Percentiles rank a stretch among this genome's conserved stretches.
phyloP scores from a whole-genome alignment of 495 filamentous ascomycete genomes.

The Entonaema liquescens region DNA sequence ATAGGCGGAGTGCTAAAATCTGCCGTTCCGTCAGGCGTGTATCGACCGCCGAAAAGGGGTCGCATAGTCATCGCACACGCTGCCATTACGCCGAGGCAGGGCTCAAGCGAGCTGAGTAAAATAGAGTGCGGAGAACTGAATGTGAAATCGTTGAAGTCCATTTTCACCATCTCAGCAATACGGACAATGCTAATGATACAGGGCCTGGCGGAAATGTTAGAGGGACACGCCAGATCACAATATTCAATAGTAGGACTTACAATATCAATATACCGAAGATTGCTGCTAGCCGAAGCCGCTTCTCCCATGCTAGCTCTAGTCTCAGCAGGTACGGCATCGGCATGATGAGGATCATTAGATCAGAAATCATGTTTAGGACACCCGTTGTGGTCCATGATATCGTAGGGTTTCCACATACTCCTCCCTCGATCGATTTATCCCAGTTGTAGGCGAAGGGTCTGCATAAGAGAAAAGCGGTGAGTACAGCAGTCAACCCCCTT shows the following conservation, averaged over 20 bases:
- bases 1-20: slow-evolving; percentile 18
- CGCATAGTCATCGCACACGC: slow-evolving; percentile 44
- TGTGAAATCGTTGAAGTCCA: slow-evolving; percentile 45
- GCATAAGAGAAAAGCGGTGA: slow-evolving; percentile 42
- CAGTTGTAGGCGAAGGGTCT: slow-evolving; percentile 41
- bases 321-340: slow-evolving; percentile 42
- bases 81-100: slow-evolving; percentile 40
- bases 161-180: slow-evolving; percentile 32
- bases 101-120: slow-evolving; percentile 43
- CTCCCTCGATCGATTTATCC: slow-evolving; percentile 43
- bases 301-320: slow-evolving; percentile 39
- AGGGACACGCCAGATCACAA: not conserved
- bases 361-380: slow-evolving; percentile 42
- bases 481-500: slow-evolving; percentile 39
- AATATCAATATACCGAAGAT: slow-evolving; percentile 44
- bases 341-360: slow-evolving; percentile 42
- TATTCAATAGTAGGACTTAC: slow-evolving; percentile 19
- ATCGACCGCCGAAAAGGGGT: slow-evolving; percentile 42
- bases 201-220: slow-evolving; percentile 23
- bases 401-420: slow-evolving; percentile 38
- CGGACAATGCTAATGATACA: slow-evolving; percentile 40
- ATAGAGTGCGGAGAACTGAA: slow-evolving; percentile 34
- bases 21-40: slow-evolving; percentile 27
- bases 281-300: slow-evolving; percentile 35
- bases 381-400: slow-evolving; percentile 42